Base-by-base conservation (phyloP, 2,329 filamentous ascomycete species). In the Nemania bipapillata region DNA sequence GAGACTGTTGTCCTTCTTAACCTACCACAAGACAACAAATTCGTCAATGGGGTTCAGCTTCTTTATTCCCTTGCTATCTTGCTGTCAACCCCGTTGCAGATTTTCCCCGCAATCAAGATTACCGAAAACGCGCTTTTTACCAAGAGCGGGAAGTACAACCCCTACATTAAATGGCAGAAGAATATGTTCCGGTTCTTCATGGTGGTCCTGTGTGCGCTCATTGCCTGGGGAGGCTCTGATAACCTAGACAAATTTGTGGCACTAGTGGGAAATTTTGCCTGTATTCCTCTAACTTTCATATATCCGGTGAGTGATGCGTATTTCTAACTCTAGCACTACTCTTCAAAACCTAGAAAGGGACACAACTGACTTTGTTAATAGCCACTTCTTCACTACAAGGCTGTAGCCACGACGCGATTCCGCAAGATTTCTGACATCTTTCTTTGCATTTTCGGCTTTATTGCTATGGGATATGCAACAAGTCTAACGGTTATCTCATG, bases 141-240 rank as follows among this genome's bases (percentile, higher is more conserved):
- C 26, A 87, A 92, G 77, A 97, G 94, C 70, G 94, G 96, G 74
- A 99, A 99, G 82, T 97, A 97, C 83, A 97, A 98, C 78, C 94
- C 94, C 0, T 96, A 93, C 78, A 97, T 99, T 85, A 99, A 99
- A 84, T 99, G 96, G 96, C 92, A 98, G 86, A 99, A 99, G 89
- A 99, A 99, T 75, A 84, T 91, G 37, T 99, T 97, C 84, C 91
- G 96, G 63, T 99, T 98, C 85, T 90, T 95, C 77, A 89, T 97
- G 70, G 96, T 98, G 58, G 88, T 92, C 76, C 81, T 96, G 26
- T 98, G 96, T 77, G 92, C 94, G 0, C 81, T 90, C 66, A 91
- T 99, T 72, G 95, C 95, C 1, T 99, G 94, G 93, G 90, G 91
- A 52, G 96, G 96, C 70, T 95, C 96, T 2, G 92, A 93, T 73